phyloP scores from a whole-genome alignment of 129 eudicot genomes.

The Pseudognaphalium luteoalbum region DNA sequence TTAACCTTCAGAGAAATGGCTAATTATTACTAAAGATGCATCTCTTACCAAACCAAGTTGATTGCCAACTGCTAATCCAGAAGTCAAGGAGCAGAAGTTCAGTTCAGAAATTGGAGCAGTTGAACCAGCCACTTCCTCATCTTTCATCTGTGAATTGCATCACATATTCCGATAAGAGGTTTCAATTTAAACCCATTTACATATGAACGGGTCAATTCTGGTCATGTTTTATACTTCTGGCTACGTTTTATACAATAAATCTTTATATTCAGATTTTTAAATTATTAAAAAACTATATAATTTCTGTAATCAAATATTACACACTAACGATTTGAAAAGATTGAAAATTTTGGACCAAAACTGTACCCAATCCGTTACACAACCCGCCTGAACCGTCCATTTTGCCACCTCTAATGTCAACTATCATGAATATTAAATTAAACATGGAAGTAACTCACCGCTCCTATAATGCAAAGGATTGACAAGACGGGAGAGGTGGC shows the following conservation, averaged over 20 bases:
- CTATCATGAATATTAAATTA: constrained; percentile 8
- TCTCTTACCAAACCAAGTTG: constrained; percentile 71
- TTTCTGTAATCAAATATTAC: background rate
- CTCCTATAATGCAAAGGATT: constrained; percentile 55
- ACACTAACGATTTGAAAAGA: background rate
- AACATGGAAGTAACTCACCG: constrained; percentile 36
- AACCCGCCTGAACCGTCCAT: background rate
- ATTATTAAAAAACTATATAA: background rate
- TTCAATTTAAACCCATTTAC: constrained; percentile 7
- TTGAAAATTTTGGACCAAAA: background rate
- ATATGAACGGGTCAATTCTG: background rate
- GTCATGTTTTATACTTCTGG: background rate
- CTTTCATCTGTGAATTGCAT: constrained; percentile 58
- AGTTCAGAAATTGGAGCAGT: constrained; percentile 58
- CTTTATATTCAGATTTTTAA: background rate
- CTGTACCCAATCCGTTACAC: background rate
- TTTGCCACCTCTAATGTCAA: background rate
- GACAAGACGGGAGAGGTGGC: constrained; percentile 73
- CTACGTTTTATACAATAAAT: background rate
- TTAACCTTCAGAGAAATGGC: constrained; percentile 7
- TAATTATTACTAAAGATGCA: constrained; percentile 14
- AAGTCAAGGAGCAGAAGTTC: constrained; percentile 58
- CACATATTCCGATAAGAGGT: background rate
- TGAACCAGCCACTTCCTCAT: constrained; percentile 54
- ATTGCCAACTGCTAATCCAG: constrained; percentile 75